Conservation (phyloP, 768 basidiomycete species). For the Sarcodon aspratus region DNA sequence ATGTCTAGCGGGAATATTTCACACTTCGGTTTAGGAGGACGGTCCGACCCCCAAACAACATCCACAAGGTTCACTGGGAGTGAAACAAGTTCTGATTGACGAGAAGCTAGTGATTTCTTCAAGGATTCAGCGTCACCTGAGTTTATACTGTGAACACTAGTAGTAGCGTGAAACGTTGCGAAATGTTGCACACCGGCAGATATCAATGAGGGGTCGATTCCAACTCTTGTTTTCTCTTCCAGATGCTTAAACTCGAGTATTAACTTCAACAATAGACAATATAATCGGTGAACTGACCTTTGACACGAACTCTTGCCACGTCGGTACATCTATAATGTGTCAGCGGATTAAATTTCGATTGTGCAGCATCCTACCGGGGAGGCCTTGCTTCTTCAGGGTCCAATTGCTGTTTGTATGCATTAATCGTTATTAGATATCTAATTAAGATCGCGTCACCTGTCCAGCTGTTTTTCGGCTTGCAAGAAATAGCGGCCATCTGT, state of each 20-base stretch:
- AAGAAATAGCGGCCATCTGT: constrained; percentile 95
- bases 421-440: not conserved
- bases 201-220: constrained; percentile 75
- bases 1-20: constrained; percentile 57
- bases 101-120: constrained; percentile 38
- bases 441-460: constrained; percentile 38
- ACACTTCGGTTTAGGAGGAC: constrained; percentile 60
- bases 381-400: constrained; percentile 87
- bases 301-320: constrained; percentile 79
- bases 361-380: constrained; percentile 42
- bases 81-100: constrained; percentile 54
- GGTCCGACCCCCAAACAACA: constrained; percentile 54
- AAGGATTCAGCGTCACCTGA: constrained; percentile 54
- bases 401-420: constrained; percentile 53
- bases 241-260: constrained; percentile 35
- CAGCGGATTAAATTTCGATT: constrained; percentile 4
- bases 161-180: not conserved
- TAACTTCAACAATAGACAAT: not conserved
- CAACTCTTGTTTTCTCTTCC: constrained; percentile 50
- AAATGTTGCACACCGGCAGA: constrained; percentile 36
- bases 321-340: constrained; percentile 55
- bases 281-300: constrained; percentile 32
- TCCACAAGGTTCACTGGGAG: constrained; percentile 70
- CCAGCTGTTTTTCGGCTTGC: constrained; percentile 86
- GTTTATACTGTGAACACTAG: constrained; percentile 11